Base-by-base conservation (phyloP, 1,284 basidiomycete genomes). In the Chondrostereum purpureum region DNA sequence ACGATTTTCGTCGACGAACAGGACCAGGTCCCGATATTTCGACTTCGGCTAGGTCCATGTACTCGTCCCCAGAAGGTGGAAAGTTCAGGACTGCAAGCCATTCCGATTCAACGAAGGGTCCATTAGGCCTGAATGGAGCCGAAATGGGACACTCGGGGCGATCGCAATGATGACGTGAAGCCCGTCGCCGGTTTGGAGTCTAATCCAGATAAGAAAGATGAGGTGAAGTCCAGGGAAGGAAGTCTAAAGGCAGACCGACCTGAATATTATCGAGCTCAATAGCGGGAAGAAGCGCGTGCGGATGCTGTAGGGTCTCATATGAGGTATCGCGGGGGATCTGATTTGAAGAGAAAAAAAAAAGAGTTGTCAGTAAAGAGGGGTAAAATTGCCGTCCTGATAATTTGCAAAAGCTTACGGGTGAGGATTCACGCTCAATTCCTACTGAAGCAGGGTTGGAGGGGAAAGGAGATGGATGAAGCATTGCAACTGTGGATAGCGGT, bases 51-150 rank as follows among this genome's bases (percentile, higher is more conserved):
- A 78, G 69, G 51, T 80, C 75, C 53, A 63, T 67, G 20, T 61
- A 60, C 51, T 63, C 63, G 49, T 61, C 43, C 41, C 54, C 52
- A 42, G 67, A 63, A 34, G 69, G 63, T 0, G 71, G 50, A 35
- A 60, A 50, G 40, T 81, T 71, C 43, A 83, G 64, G 12, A 72
- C 64, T 23, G 77, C 67, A 45, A 79, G 75, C 80, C 80, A 83
- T 11, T 80, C 75, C 13, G 82, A 70, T 19, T 68, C 62, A 61
- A 81, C 80, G 53, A 83, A 81, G 17, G 61, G n/a, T n/a, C 51
- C 44, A 70, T 69, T 35, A 59, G 58, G 14, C 51, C 50, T 22
- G 46, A 61, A 52, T 55, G 58, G 54, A n/a, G n/a, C n/a, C n/a
- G n/a, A n/a, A n/a, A 50, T 34, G 14, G 50, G 50, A 37, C 50